phyloP scores from a whole-genome alignment of 805 yeast species.

The Kurtzmaniella fragi region DNA sequence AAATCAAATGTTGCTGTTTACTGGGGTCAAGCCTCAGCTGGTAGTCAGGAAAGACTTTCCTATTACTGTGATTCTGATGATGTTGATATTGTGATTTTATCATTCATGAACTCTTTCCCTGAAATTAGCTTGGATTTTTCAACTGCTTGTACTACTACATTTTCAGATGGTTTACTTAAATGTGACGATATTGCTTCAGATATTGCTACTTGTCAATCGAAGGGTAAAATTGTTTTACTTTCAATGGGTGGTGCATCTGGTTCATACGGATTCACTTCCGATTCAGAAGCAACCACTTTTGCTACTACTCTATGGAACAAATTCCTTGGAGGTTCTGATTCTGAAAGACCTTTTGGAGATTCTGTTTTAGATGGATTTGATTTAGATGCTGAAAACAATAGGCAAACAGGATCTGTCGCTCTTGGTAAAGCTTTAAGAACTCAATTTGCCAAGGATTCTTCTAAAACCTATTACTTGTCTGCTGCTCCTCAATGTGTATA shows the following conservation, averaged over 20 bases:
- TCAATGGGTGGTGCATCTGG: conserved; percentile 58
- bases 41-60: conserved; percentile 31
- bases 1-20: conserved; percentile 67
- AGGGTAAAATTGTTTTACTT: conserved; percentile 73
- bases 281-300: conserved; percentile 49
- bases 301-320: conserved; percentile 40
- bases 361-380: conserved; percentile 82
- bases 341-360: conserved; percentile 59
- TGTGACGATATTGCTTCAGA: conserved; percentile 48
- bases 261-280: conserved; percentile 36
- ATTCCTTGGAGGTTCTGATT: conserved; percentile 30
- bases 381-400: conserved; percentile 61
- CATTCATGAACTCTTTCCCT: conserved; percentile 68
- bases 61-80: conserved; percentile 62
- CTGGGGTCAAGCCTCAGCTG: conserved; percentile 83
- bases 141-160: conserved; percentile 36
- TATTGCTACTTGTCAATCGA: conserved; percentile 66
- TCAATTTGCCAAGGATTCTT: conserved; percentile 18
- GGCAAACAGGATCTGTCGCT: conserved; percentile 61
- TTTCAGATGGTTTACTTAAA: conserved; percentile 38
- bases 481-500: conserved; percentile 39
- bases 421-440: conserved; percentile 32
- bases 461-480: conserved; percentile 24
- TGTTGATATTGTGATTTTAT: conserved; percentile 66
- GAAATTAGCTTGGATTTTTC: conserved; percentile 41